Conservation (phyloP, 2,329 filamentous ascomycete species). For the Aphanoascus verrucosus region DNA sequence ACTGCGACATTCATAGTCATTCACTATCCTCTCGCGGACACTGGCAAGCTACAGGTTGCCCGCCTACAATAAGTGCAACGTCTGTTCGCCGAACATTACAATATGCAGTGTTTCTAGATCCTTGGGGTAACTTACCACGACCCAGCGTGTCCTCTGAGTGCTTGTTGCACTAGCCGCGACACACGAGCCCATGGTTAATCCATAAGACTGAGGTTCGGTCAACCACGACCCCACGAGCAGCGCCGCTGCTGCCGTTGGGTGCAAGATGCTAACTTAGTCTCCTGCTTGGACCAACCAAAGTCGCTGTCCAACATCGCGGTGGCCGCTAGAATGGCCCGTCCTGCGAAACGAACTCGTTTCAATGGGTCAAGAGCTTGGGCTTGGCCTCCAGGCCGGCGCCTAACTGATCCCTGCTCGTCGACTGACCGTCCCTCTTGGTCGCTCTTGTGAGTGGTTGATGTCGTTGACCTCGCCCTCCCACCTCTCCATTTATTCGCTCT, state of each 20-base stretch:
- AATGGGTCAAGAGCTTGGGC: not conserved
- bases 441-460: constrained; percentile 1
- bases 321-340: not conserved
- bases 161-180: constrained; percentile 2
- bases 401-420: constrained; percentile 3
- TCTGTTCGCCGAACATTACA: constrained; percentile 9
- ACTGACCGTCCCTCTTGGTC: not conserved
- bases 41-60: too few relatives aligned
- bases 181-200: not conserved
- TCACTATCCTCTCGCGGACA: not conserved
- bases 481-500: not conserved
- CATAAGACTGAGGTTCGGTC: too few relatives aligned
- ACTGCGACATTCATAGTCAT: not conserved
- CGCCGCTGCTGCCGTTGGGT: not conserved
- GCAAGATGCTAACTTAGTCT: not conserved
- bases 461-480: not conserved
- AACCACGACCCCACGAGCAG: not conserved
- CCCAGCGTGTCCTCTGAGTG: not conserved
- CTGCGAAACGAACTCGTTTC: not conserved
- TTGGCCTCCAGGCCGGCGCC: constrained; percentile 11
- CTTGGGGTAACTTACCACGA: constrained; percentile 1
- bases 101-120: not conserved
- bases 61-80: constrained; percentile 3
- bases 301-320: not conserved
- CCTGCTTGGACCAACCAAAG: constrained; percentile 5